phyloP scores from a whole-genome alignment of 805 yeast species.

The Cyberlindnera suaveolens region DNA sequence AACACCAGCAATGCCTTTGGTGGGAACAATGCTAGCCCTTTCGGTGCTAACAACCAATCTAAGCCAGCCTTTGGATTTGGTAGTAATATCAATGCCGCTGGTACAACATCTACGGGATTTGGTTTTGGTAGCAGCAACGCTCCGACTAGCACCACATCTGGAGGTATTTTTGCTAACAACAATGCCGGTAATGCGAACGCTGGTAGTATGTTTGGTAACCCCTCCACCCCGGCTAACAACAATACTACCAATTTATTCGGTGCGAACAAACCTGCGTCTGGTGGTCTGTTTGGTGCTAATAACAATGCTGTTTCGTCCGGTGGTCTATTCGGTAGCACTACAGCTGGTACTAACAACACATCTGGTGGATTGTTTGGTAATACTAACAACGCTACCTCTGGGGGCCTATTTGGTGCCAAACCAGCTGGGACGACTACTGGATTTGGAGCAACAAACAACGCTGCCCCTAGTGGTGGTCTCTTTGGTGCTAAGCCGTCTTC shows the following conservation, averaged over 20 bases:
- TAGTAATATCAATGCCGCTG: conserved; percentile 7
- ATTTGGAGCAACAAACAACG: conserved; percentile 28
- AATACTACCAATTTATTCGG: conserved; percentile 26
- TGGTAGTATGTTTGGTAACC: conserved; percentile 36
- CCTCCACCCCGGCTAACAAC: conserved; percentile 19
- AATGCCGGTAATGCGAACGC: conserved; percentile 7
- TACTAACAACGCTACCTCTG: conserved; percentile 11
- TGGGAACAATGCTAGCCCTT: conserved; percentile 5
- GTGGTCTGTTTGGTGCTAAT: conserved; percentile 23
- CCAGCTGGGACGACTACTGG: conserved; percentile 20
- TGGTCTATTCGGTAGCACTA: conserved; percentile 23
- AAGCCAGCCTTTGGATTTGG: conserved; percentile 22
- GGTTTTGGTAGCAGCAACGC: conserved; percentile 20
- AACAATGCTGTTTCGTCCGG: conserved; percentile 16
- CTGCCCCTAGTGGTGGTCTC: conserved; percentile 30
- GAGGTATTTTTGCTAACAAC: conserved; percentile 37
- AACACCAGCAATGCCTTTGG: conserved; percentile 10
- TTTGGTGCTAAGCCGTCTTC: conserved; percentile 33
- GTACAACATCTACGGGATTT: conserved; percentile 1
- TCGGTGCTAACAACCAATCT: conserved; percentile 6
- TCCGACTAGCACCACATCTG: conserved; percentile 17
- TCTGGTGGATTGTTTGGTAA: conserved; percentile 35
- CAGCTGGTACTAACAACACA: conserved; percentile 23
- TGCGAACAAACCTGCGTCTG: conserved; percentile 11
- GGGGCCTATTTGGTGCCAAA: conserved; percentile 29